Evolutionary conservation across 139 green algal genomes (phyloP).

Genomic region (Closterium sp.): DNA sequence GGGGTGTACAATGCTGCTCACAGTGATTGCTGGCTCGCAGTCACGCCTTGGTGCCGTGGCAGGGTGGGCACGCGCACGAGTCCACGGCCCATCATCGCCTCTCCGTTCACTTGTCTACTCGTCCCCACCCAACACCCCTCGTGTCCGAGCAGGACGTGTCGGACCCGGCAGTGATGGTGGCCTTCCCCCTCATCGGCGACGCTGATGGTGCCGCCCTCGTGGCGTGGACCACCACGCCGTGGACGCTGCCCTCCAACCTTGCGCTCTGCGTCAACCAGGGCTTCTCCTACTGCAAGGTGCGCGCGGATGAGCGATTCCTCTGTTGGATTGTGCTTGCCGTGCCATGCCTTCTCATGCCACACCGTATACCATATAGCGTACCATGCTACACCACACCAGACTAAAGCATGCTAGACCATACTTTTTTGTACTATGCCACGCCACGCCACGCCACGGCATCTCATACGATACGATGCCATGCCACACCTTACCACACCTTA

Average conservation of each 20-base stretch:
- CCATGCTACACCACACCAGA: not conserved
- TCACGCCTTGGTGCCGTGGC: no score
- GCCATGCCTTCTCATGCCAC: not conserved
- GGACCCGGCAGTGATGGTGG: constrained; percentile 73
- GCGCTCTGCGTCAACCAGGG: constrained; percentile 94
- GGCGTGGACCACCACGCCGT: constrained; percentile 99
- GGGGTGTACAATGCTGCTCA: no score
- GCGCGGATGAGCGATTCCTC: no score
- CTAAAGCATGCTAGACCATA: no score
- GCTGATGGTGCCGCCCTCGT: constrained; percentile 74
- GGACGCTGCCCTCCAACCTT: constrained; percentile 96
- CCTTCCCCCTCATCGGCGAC: constrained; percentile 51
- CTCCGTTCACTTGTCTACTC: no score
- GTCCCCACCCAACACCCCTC: not conserved
- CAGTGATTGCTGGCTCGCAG: no score
- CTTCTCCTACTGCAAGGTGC: constrained; percentile 87
- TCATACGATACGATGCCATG: not conserved
- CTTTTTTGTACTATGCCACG: not conserved
- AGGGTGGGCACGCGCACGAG: no score
- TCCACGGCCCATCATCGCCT: no score
- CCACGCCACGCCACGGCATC: no score
- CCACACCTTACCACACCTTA: not conserved
- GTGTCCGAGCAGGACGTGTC: constrained; percentile 44
- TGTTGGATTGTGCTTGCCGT: no score
- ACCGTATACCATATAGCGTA: not conserved